Base-by-base conservation (phyloP, 306 rosid species). In the Rubus parviflorus region DNA sequence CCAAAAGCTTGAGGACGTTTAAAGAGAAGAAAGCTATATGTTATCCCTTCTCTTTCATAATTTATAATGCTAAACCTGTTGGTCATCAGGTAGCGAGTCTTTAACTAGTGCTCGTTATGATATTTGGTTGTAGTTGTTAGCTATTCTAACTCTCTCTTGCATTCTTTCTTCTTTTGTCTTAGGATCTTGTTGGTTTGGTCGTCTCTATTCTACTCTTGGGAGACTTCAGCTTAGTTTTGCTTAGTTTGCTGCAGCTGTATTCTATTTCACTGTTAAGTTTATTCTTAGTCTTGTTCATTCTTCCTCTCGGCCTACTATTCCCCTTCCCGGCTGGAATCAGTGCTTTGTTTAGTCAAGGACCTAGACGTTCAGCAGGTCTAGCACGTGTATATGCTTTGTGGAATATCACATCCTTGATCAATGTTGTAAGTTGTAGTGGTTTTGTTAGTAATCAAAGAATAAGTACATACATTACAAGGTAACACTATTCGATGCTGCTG, bases 341-440 rank as follows among this genome's bases (percentile, higher is more conserved):
- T 81, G 99, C 99, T 38, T 88, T 95, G 87, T 92, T 95, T 77
- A 90, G 99, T 81, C 96, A 89, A 67, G 99, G 99, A 81, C 97
- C 99, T n/a, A 85, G 86, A 85, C 88, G 86, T 74, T 87, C 99
- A 10, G 97, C 97, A 17, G 96, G 92, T 76, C 97, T 90, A 70
- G 87, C 99, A 42, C 97, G 95, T 71, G 81, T 89, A 70, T 95
- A 95, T 83, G 99, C 97, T 76, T 73, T 95, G 68, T 95, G 99
- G 99, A 95, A 95, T 80, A 80, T 95, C 75, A 89, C 95, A n/a
- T 95, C 99, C 84, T 79, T 95, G 83, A 92, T 91, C 79, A 92
- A 92, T 81, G 97, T 95, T 76, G 99, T 95, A 86, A 84, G 99
- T 90, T 85, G 19, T 81, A 64, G 9, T 42, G 46, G 60, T 15